Evolutionary conservation across 2,329 filamentous ascomycete species (phyloP).

Genomic region (Calonectria fujianensis): DNA sequence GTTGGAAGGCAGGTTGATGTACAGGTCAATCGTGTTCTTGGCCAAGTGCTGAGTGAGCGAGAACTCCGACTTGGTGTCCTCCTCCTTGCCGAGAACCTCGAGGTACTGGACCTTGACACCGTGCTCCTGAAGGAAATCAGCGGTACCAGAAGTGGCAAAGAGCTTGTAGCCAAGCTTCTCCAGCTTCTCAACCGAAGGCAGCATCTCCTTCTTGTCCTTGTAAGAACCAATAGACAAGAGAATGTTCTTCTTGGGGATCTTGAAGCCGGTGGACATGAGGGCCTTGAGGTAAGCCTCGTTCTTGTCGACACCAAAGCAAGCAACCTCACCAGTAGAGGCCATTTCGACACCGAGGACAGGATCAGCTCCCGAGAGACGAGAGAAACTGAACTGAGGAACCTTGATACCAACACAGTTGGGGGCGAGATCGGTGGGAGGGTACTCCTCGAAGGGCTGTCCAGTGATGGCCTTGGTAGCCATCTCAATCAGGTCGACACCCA

Average conservation of each 20-base stretch:
- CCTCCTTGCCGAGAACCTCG: slow-evolving; percentile 87
- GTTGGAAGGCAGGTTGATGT: slow-evolving; percentile 99
- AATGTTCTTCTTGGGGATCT: slow-evolving; percentile 95
- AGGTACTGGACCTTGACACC: slow-evolving; percentile 94
- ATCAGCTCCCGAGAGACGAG: slow-evolving; percentile 94
- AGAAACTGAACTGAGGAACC: slow-evolving; percentile 99
- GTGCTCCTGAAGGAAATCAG: slow-evolving; percentile 96
- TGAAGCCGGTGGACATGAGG: slow-evolving; percentile 95
- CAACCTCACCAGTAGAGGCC: slow-evolving; percentile 98
- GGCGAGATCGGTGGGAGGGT: slow-evolving; percentile 85
- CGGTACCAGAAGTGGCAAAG: slow-evolving; percentile 96
- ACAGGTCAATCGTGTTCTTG: slow-evolving; percentile 98
- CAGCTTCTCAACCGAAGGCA: slow-evolving; percentile 92
- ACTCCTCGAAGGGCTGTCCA: slow-evolving; percentile 86
- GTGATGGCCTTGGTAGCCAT: slow-evolving; percentile 99
- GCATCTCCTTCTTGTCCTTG: slow-evolving; percentile 98
- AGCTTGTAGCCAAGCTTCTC: slow-evolving; percentile 95
- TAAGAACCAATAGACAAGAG: slow-evolving; percentile 96
- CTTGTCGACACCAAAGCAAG: slow-evolving; percentile 95
- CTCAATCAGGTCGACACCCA: slow-evolving; percentile 97
- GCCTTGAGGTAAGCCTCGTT: slow-evolving; percentile 99
- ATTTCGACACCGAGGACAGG: slow-evolving; percentile 98
- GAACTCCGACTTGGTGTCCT: slow-evolving; percentile 95
- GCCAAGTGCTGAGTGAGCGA: slow-evolving; percentile 97
- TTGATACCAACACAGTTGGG: slow-evolving; percentile 95